Evolutionary conservation across 2,329 filamentous ascomycete species (phyloP), one percentile per base, ranked within the genome.

Genomic region (Cryphonectria japonica): DNA sequence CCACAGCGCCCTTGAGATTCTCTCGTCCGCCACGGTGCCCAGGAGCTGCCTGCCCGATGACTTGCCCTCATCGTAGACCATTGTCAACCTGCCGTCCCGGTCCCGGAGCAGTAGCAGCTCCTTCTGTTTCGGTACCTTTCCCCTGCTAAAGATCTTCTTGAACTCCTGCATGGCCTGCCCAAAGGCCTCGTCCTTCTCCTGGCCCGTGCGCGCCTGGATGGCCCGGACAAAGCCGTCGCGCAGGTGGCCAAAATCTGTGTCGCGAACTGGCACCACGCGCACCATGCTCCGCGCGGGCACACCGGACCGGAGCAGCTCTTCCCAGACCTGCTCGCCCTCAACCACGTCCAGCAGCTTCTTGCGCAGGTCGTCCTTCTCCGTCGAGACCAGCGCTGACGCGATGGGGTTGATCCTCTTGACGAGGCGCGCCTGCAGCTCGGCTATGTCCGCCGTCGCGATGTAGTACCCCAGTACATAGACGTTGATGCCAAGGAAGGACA

Each of bases 391-490:
- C 0, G 94, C 94, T 0, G 93, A 97, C 2, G 95, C 95, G 3
- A 90, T 83, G 0, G 91, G 87, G 78, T 93, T 93, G 76, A 97
- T 88, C 73, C 89, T 89, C 78, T 91, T 90, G 72, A 97, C 88
- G 41, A 98, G 86, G 61, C 89, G 88, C 75, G 88, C 86, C 81
- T 98, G 95, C 57, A 99, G 85, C n/a, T 87, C 85, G 4, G 91
- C 89, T 71, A 99, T 90, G 77, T 97, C 94, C 52, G 91, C 85
- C 0, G 92, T 95, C 37, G 94, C 93, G 37, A 98, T 87, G 83
- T 99, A 99, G 76, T 97, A 89, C 22, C 95, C 96, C 0, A 97
- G 92, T 26, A 98, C 92, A 82, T 99, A 99, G 68, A 99, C 96
- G 79, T 97, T 91, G 61, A 99, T 94, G 65, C 89, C 85, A 61